phyloP scores from a whole-genome alignment of 495 filamentous ascomycete species.

The Daldinia grandis region DNA sequence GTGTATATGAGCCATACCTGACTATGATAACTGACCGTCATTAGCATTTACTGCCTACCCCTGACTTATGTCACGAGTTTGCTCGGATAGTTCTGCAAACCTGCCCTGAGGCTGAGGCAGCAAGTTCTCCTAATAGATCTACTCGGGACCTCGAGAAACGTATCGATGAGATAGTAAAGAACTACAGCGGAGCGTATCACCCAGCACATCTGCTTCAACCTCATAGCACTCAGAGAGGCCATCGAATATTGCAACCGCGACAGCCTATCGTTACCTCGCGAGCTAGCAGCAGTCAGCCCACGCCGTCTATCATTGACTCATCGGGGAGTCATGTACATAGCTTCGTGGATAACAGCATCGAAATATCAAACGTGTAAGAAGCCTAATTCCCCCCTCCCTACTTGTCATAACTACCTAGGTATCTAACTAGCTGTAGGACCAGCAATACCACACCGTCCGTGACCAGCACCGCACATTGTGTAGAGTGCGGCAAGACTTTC shows the following conservation, averaged over 20 bases:
- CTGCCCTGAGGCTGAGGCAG: background rate
- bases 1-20: background rate
- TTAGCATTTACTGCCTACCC: slow-evolving; percentile 16
- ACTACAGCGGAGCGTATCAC: slow-evolving; percentile 7
- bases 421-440: slow-evolving; percentile 10
- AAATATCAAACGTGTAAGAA: slow-evolving; percentile 1
- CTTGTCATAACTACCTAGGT: too few species aligned
- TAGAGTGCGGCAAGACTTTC: slow-evolving; percentile 12
- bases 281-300: slow-evolving; percentile 7
- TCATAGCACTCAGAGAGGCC: background rate
- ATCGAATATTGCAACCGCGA: background rate
- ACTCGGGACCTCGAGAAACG: background rate
- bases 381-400: too few species aligned
- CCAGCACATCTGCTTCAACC: slow-evolving; percentile 14
- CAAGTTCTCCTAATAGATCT: background rate
- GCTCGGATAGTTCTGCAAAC: slow-evolving; percentile 8
- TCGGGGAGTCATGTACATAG: background rate
- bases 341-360: slow-evolving; percentile 3
- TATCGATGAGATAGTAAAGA: slow-evolving; percentile 7
- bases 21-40: background rate
- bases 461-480: background rate
- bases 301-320: slow-evolving; percentile 11
- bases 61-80: slow-evolving; percentile 5
- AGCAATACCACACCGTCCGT: slow-evolving; percentile 4
- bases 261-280: background rate